A percentile compares a stretch with the other conserved stretches of the same genome.
phyloP scores from a whole-genome alignment of 352 stramenopile genomes.

The Globisporangium carolinianum region DNA sequence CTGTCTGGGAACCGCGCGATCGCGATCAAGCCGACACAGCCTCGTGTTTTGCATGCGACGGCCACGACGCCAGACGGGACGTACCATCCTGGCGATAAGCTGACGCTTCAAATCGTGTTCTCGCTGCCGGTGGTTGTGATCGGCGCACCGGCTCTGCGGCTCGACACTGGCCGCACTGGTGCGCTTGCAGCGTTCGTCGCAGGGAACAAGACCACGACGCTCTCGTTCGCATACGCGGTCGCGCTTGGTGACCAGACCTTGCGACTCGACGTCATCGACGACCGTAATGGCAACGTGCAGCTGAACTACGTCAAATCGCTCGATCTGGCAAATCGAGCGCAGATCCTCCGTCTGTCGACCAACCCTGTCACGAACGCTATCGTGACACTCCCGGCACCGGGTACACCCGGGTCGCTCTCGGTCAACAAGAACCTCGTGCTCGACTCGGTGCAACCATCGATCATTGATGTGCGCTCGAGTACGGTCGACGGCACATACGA shows the following conservation, averaged over 20 bases:
- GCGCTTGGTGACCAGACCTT: slow-evolving; percentile 27
- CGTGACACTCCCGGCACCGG: slow-evolving; percentile 36
- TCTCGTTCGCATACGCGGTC: slow-evolving; percentile 51
- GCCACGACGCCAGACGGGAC: slow-evolving; percentile 28
- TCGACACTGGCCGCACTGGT: slow-evolving; percentile 20
- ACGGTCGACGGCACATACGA: slow-evolving; percentile 57
- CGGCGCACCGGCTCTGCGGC: slow-evolving; percentile 30
- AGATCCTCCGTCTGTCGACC: slow-evolving; percentile 47
- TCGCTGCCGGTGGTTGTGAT: slow-evolving; percentile 57
- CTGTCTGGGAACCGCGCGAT: slow-evolving; percentile 43
- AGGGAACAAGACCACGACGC: slow-evolving; percentile 33
- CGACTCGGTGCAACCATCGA: slow-evolving; percentile 35
- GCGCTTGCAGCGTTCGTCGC: slow-evolving; percentile 18
- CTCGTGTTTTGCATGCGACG: slow-evolving; percentile 28
- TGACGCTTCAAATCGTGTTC: slow-evolving; percentile 51
- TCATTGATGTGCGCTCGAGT: slow-evolving; percentile 33
- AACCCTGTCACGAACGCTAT: slow-evolving; percentile 34
- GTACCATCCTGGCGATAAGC: slow-evolving; percentile 50
- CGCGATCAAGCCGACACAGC: slow-evolving; percentile 44
- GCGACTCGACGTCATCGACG: slow-evolving; percentile 43
- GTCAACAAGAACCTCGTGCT: slow-evolving; percentile 28
- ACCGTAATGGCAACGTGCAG: slow-evolving; percentile 23
- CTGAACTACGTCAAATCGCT: slow-evolving; percentile 51
- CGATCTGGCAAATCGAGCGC: slow-evolving; percentile 17
- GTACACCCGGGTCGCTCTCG: slow-evolving; percentile 38